Evolutionary conservation across 345 rosid genomes (phyloP), one percentile per base, ranked within the genome.

Genomic region (Syzygium aqueum): DNA sequence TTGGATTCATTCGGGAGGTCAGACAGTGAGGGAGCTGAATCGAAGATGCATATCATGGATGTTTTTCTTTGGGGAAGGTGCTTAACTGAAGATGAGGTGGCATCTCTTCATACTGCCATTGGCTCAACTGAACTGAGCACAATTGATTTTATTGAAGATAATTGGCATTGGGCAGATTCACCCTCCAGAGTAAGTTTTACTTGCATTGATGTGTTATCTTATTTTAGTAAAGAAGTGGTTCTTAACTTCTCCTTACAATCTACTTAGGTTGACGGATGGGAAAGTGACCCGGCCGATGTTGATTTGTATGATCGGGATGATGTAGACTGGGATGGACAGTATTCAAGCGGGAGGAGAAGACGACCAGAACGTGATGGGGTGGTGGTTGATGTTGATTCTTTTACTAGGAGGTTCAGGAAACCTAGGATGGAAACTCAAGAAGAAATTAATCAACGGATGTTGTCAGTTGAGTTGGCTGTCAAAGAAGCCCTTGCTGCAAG

Each of bases 11-110:
- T 98, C 86, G 99, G 99, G 89, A 96, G 99, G 92, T 98, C 99
- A 51, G 99, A 98, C 92, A 98, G 99, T 85, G 99, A 98, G 92
- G 99, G 99, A 91, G 96, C 92, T 16, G 99, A 98, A 90, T 94
- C 99, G 84, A 98, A 98, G 93, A 96, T 96, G 99, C 99, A 98
- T 91, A 93, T 98, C 87, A 98, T 98, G 99, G 99, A 98, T 92
- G 98, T 96, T 90, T 98, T 98, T 91, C 92, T 98, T 5, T 98
- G 99, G 99, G 99, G 99, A 57, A 94, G 95, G 91, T 96, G 98
- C 92, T 93, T 98, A 91, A 96, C 94, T 85, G 99, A 98, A 90
- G 99, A 98, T 53, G 99, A 98, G 89, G 92, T 94, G 84, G 92
- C 95, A 89, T 89, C 98, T 89, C 96, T 98, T 92, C 91, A 96